Base-by-base conservation (phyloP, 139 green algal genomes). In the Bryopsis sp. region DNA sequence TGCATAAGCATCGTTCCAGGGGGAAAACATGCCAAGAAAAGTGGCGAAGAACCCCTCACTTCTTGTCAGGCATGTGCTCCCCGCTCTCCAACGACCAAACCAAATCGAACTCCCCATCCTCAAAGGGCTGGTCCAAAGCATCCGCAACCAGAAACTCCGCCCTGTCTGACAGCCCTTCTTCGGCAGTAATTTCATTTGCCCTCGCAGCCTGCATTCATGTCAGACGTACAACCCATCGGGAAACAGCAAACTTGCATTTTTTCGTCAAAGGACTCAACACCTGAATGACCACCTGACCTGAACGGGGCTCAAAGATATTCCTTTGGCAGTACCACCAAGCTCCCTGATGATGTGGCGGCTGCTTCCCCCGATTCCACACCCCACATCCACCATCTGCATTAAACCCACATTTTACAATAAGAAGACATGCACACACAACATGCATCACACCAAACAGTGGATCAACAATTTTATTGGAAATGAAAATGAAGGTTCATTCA, bases 281-380 rank as follows among this genome's bases (percentile, higher is more conserved):
- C 8, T 26, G 11, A 7, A 63, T 63, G 19, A 54, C 19, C 1
- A 34, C 24, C 50, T 28, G 2, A 77, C 83, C 70, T 97, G 91
- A 15, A 90, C 78, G 6, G 93, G 88, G 39, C 78, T 91, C 0
- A 99, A 84, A 2, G 93, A 98, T 77, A 99, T 92, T 58, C 92
- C 92, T 3, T 68, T 64, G 0, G 84, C 64, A 0, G 37, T 74
- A 70, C 76, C 84, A 31, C 79, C 81, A 64, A 72, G 88, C 82
- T 95, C 96, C 38, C 76, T 68, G 1, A 83, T 72, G 15, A 99
- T 84, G 81, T 98, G 78, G 1, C 94, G 75, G 59, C 82, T 91
- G 74, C 80, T 92, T 60, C 94, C 94, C 29, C 94, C 94, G 15
- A 99, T 90, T 71, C 94, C 94, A 74, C 94, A 99, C 0, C 94